Evolutionary conservation across 2,329 filamentous ascomycete species (phyloP), one percentile per base, ranked within the genome.

Genomic region (Hymenoscyphus occultus): DNA sequence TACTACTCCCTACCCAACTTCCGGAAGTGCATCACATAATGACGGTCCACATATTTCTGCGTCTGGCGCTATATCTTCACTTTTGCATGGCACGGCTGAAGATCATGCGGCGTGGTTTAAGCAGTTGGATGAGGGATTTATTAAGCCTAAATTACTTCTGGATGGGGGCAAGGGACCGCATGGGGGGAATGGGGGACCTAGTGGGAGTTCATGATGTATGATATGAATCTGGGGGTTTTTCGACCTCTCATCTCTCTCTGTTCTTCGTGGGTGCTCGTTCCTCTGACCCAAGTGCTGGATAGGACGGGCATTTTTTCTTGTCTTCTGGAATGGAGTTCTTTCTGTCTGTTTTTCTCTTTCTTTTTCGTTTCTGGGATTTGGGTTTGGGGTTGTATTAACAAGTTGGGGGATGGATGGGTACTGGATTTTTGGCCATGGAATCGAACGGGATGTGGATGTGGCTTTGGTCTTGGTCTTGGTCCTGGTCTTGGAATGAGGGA

Each of bases 91-190:
- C 0, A 84, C 90, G 16, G 85, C 90, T 0, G 92, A 96, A 60
- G 95, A 99, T 76, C 93, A 96, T 56, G 90, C 91, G 10, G 92
- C 90, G 57, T 86, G 96, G 79, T 96, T 99, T 77, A 89, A 88
- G 71, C 93, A 97, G 78, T 81, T 99, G 66, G 95, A 99, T 76
- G 95, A 99, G 77, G 92, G 93, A 67, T 97, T 93, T 76, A 93
- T 98, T 78, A 98, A 98, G 81, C 94, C 94, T 19, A 91, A 89
- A 75, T 79, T 98, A 63, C 78, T 98, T 69, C 83, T 98, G 22
- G 93, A 97, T 78, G 90, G 89, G 14, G 75, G 75, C 2, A 76
- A 74, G 54, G 70, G 71, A 3, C 68, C 70, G 48, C 69, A 73
- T 62, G 67, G 69, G 60, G 68, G 70, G 56, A 65, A 67, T 61